A percentile compares a stretch with the other conserved stretches of the same genome.
phyloP scores from a whole-genome alignment of 225 moss, liverwort and hornwort species.

The Asterella californica region DNA sequence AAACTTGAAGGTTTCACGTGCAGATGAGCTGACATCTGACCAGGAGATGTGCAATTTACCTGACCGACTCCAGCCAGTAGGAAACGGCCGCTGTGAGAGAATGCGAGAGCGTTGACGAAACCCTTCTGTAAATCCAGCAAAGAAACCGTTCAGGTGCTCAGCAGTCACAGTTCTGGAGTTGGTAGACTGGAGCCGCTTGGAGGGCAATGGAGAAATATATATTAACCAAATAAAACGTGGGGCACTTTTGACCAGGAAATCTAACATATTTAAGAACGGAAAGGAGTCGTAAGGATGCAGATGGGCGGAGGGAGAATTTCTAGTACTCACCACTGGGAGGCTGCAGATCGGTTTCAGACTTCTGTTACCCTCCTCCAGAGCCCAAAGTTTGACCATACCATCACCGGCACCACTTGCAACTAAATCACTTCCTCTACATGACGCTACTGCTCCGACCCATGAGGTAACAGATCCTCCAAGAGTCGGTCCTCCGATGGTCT shows the following conservation, averaged over 20 bases:
- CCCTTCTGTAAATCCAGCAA: conserved; percentile 57
- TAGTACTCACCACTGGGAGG: conserved; percentile 73
- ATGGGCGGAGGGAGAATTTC: not conserved
- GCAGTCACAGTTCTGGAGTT: not conserved
- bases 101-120: conserved; percentile 85
- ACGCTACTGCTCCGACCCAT: conserved; percentile 96
- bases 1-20: not conserved
- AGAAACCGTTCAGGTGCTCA: too few relatives aligned
- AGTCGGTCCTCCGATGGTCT: conserved; percentile 39
- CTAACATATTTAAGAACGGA: too few relatives aligned
- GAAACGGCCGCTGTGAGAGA: conserved; percentile 84
- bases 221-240: too few relatives aligned
- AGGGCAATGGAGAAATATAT: not conserved
- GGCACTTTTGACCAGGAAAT: not conserved
- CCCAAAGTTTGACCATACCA: conserved; percentile 88
- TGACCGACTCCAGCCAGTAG: conserved; percentile 87
- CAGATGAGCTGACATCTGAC: not conserved
- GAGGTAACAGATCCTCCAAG: conserved; percentile 57
- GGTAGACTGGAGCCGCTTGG: not conserved
- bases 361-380: conserved; percentile 69
- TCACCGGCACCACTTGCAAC: conserved; percentile 97
- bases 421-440: conserved; percentile 80
- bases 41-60: conserved; percentile 40
- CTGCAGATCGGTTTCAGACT: conserved; percentile 57
- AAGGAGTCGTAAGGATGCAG: too few relatives aligned